Percentiles rank a stretch among this genome's conserved stretches.
Conservation (phyloP, 768 basidiomycete species). For the Steccherinum ochraceum region DNA sequence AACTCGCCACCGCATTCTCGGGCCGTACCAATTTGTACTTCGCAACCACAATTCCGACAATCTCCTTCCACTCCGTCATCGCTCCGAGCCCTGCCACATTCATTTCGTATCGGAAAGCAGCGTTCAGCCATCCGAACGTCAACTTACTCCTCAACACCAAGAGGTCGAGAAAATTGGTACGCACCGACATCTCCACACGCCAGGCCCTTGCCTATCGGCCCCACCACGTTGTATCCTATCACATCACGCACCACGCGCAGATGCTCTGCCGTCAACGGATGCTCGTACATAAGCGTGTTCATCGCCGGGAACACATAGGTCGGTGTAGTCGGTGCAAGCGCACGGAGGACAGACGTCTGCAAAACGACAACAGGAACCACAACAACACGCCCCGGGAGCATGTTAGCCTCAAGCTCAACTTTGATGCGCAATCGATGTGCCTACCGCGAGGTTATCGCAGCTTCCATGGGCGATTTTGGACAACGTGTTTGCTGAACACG, state of each 20-base stretch:
- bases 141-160: too few relatives aligned
- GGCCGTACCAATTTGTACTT: conserved; percentile 27
- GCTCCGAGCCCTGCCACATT: conserved; percentile 76
- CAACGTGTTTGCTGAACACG: conserved; percentile 95
- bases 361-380: too few relatives aligned
- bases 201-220: conserved; percentile 81
- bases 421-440: conserved; percentile 15
- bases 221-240: conserved; percentile 74
- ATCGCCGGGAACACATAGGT: conserved; percentile 95
- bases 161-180: conserved; percentile 17
- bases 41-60: conserved; percentile 67
- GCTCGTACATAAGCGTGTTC: conserved; percentile 98
- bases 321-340: conserved; percentile 75
- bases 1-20: background rate
- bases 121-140: too few relatives aligned
- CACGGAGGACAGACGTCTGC: conserved; percentile 78
- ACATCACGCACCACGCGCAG: conserved; percentile 67
- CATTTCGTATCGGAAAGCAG: too few relatives aligned
- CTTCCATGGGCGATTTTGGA: conserved; percentile 85
- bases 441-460: conserved; percentile 87
- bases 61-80: conserved; percentile 95
- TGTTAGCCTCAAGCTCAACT: background rate
- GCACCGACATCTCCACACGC: conserved; percentile 91
- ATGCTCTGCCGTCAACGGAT: conserved; percentile 86
- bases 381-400: background rate